Conservation (phyloP, 768 basidiomycete species). For the Mycena maculata region DNA sequence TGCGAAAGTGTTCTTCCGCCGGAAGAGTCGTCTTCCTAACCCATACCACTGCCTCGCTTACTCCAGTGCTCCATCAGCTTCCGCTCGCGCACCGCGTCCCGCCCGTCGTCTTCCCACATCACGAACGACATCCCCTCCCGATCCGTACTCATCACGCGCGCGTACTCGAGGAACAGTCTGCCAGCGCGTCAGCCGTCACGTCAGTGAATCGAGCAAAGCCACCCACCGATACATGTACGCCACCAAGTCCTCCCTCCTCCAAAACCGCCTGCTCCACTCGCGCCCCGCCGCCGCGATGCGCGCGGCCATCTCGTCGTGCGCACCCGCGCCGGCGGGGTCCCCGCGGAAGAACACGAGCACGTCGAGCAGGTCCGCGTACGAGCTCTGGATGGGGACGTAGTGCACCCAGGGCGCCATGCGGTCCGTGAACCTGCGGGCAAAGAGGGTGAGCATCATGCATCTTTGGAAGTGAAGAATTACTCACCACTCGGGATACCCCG, state of each 20-base stretch:
- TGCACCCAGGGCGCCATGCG: constrained; percentile 76
- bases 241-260: constrained; percentile 70
- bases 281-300: constrained; percentile 68
- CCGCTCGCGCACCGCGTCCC: constrained; percentile 16
- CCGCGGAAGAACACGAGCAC: constrained; percentile 79
- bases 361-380: constrained; percentile 76
- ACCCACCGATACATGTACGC: constrained; percentile 70
- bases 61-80: constrained; percentile 18
- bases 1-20: background rate
- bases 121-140: constrained; percentile 54
- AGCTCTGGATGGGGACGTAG: constrained; percentile 74
- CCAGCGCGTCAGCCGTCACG: background rate
- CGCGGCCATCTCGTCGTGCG: constrained; percentile 67
- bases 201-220: background rate
- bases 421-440: constrained; percentile 63
- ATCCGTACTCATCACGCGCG: constrained; percentile 61
- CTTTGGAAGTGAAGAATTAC: too few relatives aligned
- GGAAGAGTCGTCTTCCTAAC: background rate
- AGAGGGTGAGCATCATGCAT: too few relatives aligned
- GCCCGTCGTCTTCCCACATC: constrained; percentile 25
- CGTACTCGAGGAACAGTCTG: constrained; percentile 67
- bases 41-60: background rate
- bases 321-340: constrained; percentile 59
- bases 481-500: constrained; percentile 59
- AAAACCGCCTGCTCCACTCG: constrained; percentile 67